Evolutionary conservation across 129 eudicot species (phyloP).

Genomic region (Saposhnikovia divaricata): DNA sequence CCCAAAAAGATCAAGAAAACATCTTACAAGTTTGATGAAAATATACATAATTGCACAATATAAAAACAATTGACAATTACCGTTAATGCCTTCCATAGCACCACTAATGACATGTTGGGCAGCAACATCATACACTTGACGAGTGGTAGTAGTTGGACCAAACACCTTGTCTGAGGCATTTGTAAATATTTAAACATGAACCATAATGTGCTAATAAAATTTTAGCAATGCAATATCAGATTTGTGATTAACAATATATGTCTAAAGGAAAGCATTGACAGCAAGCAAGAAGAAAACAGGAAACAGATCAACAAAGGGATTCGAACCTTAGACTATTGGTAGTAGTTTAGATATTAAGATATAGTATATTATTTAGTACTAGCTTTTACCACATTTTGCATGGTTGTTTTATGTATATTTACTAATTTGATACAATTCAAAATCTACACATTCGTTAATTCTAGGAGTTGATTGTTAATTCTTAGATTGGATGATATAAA

Average conservation of each 20-base stretch:
- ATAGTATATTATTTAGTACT: too few relatives aligned
- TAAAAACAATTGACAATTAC: slow-evolving; percentile 24
- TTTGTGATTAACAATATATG: background rate
- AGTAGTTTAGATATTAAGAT: too few relatives aligned
- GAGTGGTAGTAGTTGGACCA: slow-evolving; percentile 99
- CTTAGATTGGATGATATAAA: too few relatives aligned
- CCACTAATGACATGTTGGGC: slow-evolving; percentile 91
- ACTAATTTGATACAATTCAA: too few relatives aligned
- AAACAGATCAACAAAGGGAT: background rate
- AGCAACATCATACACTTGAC: slow-evolving; percentile 93
- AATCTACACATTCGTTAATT: too few relatives aligned
- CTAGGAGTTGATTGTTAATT: too few relatives aligned
- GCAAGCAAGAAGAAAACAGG: background rate
- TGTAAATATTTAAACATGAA: background rate
- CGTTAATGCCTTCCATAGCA: slow-evolving; percentile 95
- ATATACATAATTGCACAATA: background rate
- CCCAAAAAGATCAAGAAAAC: background rate
- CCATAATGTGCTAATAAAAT: slow-evolving; percentile 11
- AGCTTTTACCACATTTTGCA: too few relatives aligned
- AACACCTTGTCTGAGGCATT: slow-evolving; percentile 74
- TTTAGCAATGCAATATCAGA: background rate
- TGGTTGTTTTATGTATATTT: too few relatives aligned
- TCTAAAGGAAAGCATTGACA: background rate
- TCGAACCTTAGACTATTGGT: too few relatives aligned
- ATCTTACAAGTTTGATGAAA: background rate